A percentile compares a stretch with the other conserved stretches of the same genome.
These are phyloP conservation scores for Xylariaceae sp. DNA, from an alignment of 2,329 filamentous ascomycete genomes.

Conservation along the genomic window DNA sequence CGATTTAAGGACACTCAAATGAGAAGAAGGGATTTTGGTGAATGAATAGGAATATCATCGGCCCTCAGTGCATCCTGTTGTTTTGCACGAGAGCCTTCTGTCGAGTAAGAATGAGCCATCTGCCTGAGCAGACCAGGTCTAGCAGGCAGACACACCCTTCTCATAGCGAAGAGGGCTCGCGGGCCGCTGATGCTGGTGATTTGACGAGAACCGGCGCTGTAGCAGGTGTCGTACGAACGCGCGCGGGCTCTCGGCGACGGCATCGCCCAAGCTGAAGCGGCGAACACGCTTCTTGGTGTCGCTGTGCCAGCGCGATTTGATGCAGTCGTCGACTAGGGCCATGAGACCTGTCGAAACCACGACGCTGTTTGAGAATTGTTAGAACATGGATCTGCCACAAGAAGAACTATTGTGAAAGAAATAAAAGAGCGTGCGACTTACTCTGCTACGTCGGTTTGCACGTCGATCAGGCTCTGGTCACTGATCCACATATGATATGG, in stretches of 20 bases:
- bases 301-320: conserved; percentile 68
- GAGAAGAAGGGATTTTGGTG: too few species aligned
- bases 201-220: conserved; percentile 39
- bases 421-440: conserved; percentile 42
- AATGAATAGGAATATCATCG: too few species aligned
- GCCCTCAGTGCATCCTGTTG: too few species aligned
- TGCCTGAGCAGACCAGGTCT: conserved; percentile 8
- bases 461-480: conserved; percentile 65
- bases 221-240: conserved; percentile 39
- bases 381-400: too few species aligned
- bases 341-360: conserved; percentile 88
- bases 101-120: conserved; percentile 6
- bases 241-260: conserved; percentile 28
- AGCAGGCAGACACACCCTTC: conserved; percentile 36
- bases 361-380: too few species aligned
- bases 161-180: conserved; percentile 36
- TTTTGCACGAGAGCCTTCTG: conserved; percentile 13
- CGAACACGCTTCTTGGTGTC: conserved; percentile 40
- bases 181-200: conserved; percentile 24
- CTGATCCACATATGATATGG: conserved; percentile 89
- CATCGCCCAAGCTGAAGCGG: conserved; percentile 35
- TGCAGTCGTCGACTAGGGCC: conserved; percentile 84
- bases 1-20: too few species aligned
- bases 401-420: conserved; percentile 1
- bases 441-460: conserved; percentile 80